phyloP scores from a whole-genome alignment of 2,329 filamentous ascomycete genomes.

The Aspergillus costaricaensis region DNA sequence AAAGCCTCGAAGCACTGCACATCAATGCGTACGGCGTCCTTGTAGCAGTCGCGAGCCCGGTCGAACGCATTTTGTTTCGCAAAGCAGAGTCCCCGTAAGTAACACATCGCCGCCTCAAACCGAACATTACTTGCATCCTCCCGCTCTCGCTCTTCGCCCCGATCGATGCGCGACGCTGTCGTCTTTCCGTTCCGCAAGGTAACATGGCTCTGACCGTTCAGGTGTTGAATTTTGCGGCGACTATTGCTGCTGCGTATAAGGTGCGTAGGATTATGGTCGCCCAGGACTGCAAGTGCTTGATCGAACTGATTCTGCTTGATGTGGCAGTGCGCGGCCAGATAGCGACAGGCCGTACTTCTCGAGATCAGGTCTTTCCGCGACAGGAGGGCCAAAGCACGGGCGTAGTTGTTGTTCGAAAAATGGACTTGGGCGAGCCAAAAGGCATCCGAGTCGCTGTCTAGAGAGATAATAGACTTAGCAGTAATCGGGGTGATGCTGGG shows the following conservation, averaged over 20 bases:
- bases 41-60: slow-evolving; percentile 96
- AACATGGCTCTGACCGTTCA: slow-evolving; percentile 57
- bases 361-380: slow-evolving; percentile 74
- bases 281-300: slow-evolving; percentile 81
- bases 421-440: slow-evolving; percentile 99
- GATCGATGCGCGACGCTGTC: slow-evolving; percentile 53
- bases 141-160: slow-evolving; percentile 62
- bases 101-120: slow-evolving; percentile 97
- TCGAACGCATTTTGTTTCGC: slow-evolving; percentile 98
- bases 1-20: slow-evolving; percentile 98
- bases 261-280: slow-evolving; percentile 91
- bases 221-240: slow-evolving; percentile 70
- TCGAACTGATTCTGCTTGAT: slow-evolving; percentile 90
- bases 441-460: slow-evolving; percentile 89
- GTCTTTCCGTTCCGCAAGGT: slow-evolving; percentile 50
- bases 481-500: background rate
- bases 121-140: slow-evolving; percentile 75
- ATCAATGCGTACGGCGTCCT: slow-evolving; percentile 93
- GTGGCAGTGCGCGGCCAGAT: slow-evolving; percentile 89
- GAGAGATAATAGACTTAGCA: slow-evolving; percentile 8
- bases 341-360: slow-evolving; percentile 83
- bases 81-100: slow-evolving; percentile 87
- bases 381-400: slow-evolving; percentile 83
- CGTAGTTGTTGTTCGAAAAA: slow-evolving; percentile 93
- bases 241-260: slow-evolving; percentile 71